Conservation (phyloP, 2,329 filamentous ascomycete genomes). For the Pestalotiopsis sp. region DNA sequence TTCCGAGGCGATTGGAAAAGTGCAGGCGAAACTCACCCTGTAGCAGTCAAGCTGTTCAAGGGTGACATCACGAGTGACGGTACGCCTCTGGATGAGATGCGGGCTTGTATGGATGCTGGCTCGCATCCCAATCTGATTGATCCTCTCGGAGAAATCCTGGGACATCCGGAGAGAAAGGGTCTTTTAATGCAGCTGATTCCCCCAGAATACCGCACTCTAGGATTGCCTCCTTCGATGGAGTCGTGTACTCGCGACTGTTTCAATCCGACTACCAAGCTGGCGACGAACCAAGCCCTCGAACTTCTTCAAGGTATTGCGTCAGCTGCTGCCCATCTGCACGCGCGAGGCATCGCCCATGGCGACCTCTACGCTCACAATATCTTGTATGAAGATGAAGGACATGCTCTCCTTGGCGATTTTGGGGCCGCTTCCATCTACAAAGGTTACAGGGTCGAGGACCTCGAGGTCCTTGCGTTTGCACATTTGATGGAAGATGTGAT, state of each 20-base stretch:
- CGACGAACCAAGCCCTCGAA: slow-evolving; percentile 31
- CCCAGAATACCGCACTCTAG: slow-evolving; percentile 43
- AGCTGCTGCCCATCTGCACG: slow-evolving; percentile 47
- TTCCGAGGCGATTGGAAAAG: slow-evolving; percentile 41
- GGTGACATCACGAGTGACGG: slow-evolving; percentile 51
- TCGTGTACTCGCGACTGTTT: slow-evolving; percentile 50
- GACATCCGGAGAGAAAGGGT: slow-evolving; percentile 43
- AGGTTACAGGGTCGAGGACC: slow-evolving; percentile 37
- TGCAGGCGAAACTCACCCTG: slow-evolving; percentile 33
- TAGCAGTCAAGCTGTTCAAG: slow-evolving; percentile 53
- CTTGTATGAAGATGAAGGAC: slow-evolving; percentile 40
- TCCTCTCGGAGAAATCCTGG: slow-evolving; percentile 45
- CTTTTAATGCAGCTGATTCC: slow-evolving; percentile 52
- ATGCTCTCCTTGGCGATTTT: slow-evolving; percentile 51
- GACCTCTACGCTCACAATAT: slow-evolving; percentile 53
- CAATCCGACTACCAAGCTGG: slow-evolving; percentile 30
- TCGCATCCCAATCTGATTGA: slow-evolving; percentile 48
- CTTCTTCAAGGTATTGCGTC: slow-evolving; percentile 45
- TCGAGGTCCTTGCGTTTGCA: slow-evolving; percentile 52
- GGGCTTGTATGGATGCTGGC: slow-evolving; percentile 47
- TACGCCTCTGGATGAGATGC: slow-evolving; percentile 51
- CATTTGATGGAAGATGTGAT: slow-evolving; percentile 49
- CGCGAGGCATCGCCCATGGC: slow-evolving; percentile 45
- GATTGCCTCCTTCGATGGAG: slow-evolving; percentile 45
- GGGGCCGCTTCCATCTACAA: slow-evolving; percentile 50